Percentiles rank a stretch among this genome's conserved stretches.
These are phyloP conservation scores for Phoma sp. DNA, from an alignment of 2,329 filamentous ascomycete genomes.

Conservation along the genomic window DNA sequence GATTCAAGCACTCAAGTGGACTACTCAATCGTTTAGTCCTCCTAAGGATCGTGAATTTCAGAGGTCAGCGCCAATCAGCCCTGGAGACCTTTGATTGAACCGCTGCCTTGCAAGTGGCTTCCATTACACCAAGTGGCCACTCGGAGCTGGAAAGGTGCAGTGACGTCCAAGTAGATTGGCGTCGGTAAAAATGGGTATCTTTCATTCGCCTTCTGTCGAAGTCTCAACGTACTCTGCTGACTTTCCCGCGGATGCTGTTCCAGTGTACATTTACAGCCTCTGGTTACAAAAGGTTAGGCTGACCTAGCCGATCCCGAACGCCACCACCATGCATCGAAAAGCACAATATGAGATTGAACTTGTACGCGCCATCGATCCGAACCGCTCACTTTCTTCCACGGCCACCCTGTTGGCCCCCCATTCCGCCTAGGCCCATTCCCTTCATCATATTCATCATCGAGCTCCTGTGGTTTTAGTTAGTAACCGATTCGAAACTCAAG, in stretches of 20 bases:
- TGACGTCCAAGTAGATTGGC: no score
- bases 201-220: neutral
- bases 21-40: no score
- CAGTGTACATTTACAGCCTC: neutral
- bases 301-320: slow-evolving; percentile 23
- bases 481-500: no score
- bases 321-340: slow-evolving; percentile 38
- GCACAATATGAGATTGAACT: neutral
- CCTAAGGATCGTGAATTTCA: no score
- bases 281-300: neutral
- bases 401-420: slow-evolving; percentile 23
- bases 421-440: slow-evolving; percentile 32
- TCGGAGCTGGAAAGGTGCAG: no score
- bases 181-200: neutral
- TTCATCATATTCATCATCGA: slow-evolving; percentile 48
- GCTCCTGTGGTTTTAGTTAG: slow-evolving; percentile 23
- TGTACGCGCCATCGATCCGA: no score
- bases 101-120: no score
- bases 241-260: neutral
- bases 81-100: no score
- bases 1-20: no score
- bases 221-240: neutral
- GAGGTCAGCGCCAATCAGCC: no score
- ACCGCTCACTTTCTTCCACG: slow-evolving; percentile 26
- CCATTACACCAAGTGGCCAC: no score